A percentile compares a stretch with the other conserved stretches of the same genome.
Evolutionary conservation across 768 basidiomycete genomes (phyloP).

Genomic region (Fibroporia radiculosa): DNA sequence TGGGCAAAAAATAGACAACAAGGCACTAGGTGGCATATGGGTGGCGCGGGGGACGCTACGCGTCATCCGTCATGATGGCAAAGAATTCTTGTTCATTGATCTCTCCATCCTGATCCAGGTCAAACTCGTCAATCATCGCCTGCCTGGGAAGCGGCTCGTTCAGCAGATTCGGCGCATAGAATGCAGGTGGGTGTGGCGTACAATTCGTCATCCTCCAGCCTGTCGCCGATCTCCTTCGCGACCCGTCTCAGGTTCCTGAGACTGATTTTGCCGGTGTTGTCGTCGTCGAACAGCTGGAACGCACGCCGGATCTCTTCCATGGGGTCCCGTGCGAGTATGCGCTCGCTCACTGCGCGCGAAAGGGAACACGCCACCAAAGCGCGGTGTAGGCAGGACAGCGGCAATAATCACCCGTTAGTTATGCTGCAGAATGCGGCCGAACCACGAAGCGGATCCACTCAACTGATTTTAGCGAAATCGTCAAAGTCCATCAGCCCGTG

Average conservation of each 20-base stretch:
- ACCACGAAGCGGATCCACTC: conserved; percentile 22
- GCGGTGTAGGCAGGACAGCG: conserved; percentile 1
- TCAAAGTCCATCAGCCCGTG: conserved; percentile 86
- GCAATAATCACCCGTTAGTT: background rate
- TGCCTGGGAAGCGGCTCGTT: conserved; percentile 44
- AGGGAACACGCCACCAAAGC: background rate
- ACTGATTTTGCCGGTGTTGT: conserved; percentile 90
- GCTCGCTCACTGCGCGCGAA: conserved; percentile 74
- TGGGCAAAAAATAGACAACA: background rate
- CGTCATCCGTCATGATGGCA: conserved; percentile 93
- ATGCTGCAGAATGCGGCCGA: background rate
- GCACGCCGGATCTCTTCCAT: conserved; percentile 95
- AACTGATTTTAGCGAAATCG: conserved; percentile 90
- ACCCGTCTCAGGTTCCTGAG: conserved; percentile 87
- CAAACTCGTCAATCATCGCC: conserved; percentile 99
- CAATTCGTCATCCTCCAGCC: conserved; percentile 94
- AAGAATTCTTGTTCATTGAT: conserved; percentile 96
- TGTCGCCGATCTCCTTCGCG: conserved; percentile 94
- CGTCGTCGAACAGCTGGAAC: conserved; percentile 95
- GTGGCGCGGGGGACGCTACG: conserved; percentile 29
- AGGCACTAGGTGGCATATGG: conserved; percentile 3
- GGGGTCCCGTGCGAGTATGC: conserved; percentile 89
- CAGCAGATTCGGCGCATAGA: background rate
- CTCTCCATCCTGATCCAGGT: conserved; percentile 96
- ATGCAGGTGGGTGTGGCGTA: conserved; percentile 26